Base-by-base conservation (phyloP, 1,139 yeast species). In the Pichia cactophila region DNA sequence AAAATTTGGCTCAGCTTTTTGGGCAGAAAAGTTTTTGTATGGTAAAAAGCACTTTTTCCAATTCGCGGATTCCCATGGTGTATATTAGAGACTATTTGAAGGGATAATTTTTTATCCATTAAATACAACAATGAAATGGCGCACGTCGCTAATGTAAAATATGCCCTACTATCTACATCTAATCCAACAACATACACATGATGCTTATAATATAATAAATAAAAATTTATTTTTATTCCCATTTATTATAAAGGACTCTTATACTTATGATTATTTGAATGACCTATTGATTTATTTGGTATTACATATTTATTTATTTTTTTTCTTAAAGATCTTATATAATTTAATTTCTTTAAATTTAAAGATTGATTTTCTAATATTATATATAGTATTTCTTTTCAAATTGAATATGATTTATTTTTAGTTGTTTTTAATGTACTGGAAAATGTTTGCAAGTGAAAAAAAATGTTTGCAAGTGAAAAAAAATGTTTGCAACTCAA, bases 171-270 rank as follows among this genome's bases (percentile, higher is more conserved):
- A 50, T 59, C 61, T 42, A 55, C 57, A 54, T 59, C 63, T 57
- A 59, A 57, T 37, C 63, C 63, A 44, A 60, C 61, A 42, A 54
- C 51, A 44, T 53, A 60, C 61, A 60, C 59, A 52, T 60, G 62
- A 39, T 60, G 29, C 29, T 28, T 28, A 28, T 28, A 28, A 28
- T 28, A 28, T 28, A 28, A 28, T 28, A 28, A 28, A 28, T 28
- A 28, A 28, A 28, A 28, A 28, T 28, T 28, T 8, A 28, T 11
- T 8, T 23, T 33, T 26, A 37, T 29, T 8, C 26, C 35, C 38
- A 26, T 37, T 41, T 29, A 42, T 29, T 20, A 42, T 38, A 35
- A 26, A 23, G 47, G 45, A 46, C 37, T 42, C 45, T 46, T 46
- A 42, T 46, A 42, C 44, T 46, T 46, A 42, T 28, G 29, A 28